phyloP scores from a whole-genome alignment of 2,329 filamentous ascomycete species.

The Penicillium sp. region DNA sequence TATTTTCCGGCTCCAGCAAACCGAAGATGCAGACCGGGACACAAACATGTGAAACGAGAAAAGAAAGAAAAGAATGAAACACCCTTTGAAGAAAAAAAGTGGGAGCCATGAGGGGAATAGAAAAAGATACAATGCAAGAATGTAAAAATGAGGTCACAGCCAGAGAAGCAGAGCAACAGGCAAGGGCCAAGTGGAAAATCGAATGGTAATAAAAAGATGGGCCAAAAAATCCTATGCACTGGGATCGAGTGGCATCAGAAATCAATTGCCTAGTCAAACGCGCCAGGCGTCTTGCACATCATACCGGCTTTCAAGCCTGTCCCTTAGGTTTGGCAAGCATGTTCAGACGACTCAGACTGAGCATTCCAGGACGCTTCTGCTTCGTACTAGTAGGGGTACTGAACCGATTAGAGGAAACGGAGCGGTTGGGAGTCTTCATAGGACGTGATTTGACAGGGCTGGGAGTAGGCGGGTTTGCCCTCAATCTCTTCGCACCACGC shows the following conservation, averaged over 20 bases:
- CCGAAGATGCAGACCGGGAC: constrained; percentile 7
- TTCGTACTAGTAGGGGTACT: constrained; percentile 33
- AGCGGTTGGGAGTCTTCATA: constrained; percentile 33
- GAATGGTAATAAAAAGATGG: neutral
- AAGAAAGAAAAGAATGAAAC: neutral
- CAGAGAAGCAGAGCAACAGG: neutral
- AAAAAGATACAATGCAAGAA: constrained; percentile 18
- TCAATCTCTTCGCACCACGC: constrained; percentile 40
- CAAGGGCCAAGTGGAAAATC: neutral
- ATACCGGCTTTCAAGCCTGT: constrained; percentile 26
- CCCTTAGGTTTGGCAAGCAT: constrained; percentile 50
- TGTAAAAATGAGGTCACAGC: neutral
- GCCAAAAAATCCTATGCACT: neutral
- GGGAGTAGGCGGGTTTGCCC: constrained; percentile 34
- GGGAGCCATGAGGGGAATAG: constrained; percentile 1
- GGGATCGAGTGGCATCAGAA: neutral
- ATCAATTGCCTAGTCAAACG: neutral
- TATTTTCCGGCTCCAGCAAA: constrained; percentile 5
- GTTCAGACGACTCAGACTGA: constrained; percentile 50
- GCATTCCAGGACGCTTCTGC: constrained; percentile 30
- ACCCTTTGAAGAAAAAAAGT: constrained; percentile 2
- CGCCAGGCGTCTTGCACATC: constrained; percentile 10
- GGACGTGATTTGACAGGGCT: constrained; percentile 37
- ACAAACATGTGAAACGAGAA: constrained; percentile 3
- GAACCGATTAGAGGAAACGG: constrained; percentile 18